A percentile compares a stretch with the other conserved stretches of the same genome.
These are phyloP conservation scores for Oryza rufipogon DNA, from an alignment of 176 grass and related monocot genomes.

Conservation along the genomic window DNA sequence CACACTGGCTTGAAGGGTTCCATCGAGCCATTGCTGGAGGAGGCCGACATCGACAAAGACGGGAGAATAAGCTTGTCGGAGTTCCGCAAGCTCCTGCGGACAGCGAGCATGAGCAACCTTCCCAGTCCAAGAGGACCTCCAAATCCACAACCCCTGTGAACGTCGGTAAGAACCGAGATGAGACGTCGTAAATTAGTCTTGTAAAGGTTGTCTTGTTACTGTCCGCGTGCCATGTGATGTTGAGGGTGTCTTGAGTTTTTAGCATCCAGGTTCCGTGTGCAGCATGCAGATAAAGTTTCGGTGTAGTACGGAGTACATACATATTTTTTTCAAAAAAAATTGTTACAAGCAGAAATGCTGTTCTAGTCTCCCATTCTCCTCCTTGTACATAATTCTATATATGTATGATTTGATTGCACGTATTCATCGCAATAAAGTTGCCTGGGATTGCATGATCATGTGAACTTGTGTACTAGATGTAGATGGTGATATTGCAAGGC, in stretches of 20 bases:
- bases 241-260: constrained; percentile 36
- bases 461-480: too few species aligned
- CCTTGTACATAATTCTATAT: constrained; percentile 38
- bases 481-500: background rate
- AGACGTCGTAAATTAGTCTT: constrained; percentile 10
- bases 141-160: constrained; percentile 49
- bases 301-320: constrained; percentile 2
- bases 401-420: constrained; percentile 33
- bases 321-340: constrained; percentile 29
- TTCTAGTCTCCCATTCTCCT: constrained; percentile 25
- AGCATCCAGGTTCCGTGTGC: constrained; percentile 61
- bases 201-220: background rate
- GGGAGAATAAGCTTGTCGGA: constrained; percentile 88
- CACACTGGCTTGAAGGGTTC: constrained; percentile 84
- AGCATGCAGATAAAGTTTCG: constrained; percentile 19
- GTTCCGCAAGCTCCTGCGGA: constrained; percentile 82
- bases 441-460: background rate
- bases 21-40: constrained; percentile 80
- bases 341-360: constrained; percentile 25
- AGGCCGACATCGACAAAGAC: constrained; percentile 88
- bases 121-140: constrained; percentile 72
- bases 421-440: constrained; percentile 32
- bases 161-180: background rate
- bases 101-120: constrained; percentile 88
- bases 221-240: constrained; percentile 47